Evolutionary conservation across 345 rosid genomes (phyloP), one percentile per base, ranked within the genome.

Genomic region (Sapria himalayana): DNA sequence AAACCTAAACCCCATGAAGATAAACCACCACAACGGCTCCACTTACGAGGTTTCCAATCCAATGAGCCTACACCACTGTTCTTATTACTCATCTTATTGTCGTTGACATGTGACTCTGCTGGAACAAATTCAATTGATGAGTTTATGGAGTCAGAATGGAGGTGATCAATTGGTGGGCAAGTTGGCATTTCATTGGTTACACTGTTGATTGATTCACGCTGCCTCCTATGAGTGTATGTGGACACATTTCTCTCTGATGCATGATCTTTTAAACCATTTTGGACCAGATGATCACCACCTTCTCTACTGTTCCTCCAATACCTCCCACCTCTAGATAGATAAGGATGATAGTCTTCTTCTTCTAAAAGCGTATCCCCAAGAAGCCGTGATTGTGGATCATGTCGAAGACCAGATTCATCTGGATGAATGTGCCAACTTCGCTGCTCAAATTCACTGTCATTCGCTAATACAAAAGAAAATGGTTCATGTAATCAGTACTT

Each of bases 391-490:
- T 85, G 69, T 29, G 49, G n/a, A n/a, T n/a, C 44, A 29, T 70
- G 76, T 25, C 76, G 74, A 59, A 72, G 67, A 57, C 75, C 67
- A 58, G 67, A 45, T 37, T 89, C 93, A 31, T 77, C 85, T 5
- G 56, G 52, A 63, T 69, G 73, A 59, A 58, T 35, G 64, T 73
- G 72, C 67, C 82, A 77, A 22, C 70, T 72, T 46, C 85, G 85
- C 67, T 74, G 91, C 94, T 74, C 82, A 63, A 70, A 80, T 56
- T 89, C 76, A 73, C 82, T 92, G 84, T 67, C 64, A 73, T 49
- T 51, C 47, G 52, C 59, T 37, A 65, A 45, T 59, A 45, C 15
- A 48, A 61, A 46, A 25, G 69, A 49, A 51, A 51, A 42, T 27
- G 35, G 22, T 41, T 41, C 27, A 27, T 39, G 9, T n/a, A n/a